Evolutionary conservation across 2,329 filamentous ascomycete species (phyloP).

Genomic region (Beauveria scarabaeidicola): DNA sequence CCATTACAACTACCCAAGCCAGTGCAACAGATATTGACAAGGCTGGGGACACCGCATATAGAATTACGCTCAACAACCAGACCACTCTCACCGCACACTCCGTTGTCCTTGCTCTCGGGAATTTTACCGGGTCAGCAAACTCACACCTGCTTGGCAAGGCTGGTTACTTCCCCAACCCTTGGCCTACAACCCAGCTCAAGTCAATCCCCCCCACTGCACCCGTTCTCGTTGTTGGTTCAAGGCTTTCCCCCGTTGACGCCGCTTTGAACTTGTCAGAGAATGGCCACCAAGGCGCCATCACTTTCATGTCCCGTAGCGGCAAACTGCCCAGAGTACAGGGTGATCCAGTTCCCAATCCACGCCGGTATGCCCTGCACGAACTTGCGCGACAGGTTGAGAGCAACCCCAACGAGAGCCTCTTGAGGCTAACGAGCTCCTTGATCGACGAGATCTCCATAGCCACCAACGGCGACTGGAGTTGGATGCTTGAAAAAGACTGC

Average conservation of each 20-base stretch:
- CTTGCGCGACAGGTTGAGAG: conserved; percentile 6
- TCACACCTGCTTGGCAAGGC: conserved; percentile 1
- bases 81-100: neutral
- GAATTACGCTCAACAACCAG: neutral
- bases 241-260: conserved; percentile 7
- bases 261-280: conserved; percentile 4
- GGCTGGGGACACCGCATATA: neutral
- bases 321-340: conserved; percentile 6
- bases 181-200: conserved; percentile 5
- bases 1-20: neutral
- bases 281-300: conserved; percentile 8
- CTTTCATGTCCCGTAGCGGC: conserved; percentile 11
- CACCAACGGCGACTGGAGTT: conserved; percentile 9
- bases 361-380: conserved; percentile 5
- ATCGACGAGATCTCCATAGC: conserved; percentile 2
- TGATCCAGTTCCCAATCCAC: conserved; percentile 1
- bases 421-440: neutral
- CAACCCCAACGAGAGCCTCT: neutral
- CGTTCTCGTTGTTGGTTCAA: conserved; percentile 3
- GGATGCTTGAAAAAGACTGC: conserved; percentile 7
- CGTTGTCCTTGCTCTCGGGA: conserved; percentile 6
- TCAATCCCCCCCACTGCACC: neutral
- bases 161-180: conserved; percentile 8
- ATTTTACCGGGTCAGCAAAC: conserved; percentile 6
- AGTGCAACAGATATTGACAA: neutral